Conservation (phyloP, 2,329 filamentous ascomycete genomes). For the Talaromyces sp. region DNA sequence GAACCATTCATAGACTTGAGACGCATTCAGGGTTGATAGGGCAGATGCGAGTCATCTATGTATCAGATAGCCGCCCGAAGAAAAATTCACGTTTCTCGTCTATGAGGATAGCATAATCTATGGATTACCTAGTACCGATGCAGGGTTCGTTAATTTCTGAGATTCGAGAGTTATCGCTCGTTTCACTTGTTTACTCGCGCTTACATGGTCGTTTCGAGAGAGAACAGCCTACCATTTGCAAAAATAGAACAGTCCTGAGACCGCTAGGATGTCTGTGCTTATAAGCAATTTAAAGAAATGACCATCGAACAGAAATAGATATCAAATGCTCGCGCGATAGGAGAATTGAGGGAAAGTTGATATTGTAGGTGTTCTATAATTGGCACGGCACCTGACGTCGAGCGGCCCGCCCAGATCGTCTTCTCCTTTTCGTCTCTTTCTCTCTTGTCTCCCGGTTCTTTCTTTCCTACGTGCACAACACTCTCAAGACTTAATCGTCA, state of each 20-base stretch:
- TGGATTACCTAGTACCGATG: background rate
- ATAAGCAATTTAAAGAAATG: background rate
- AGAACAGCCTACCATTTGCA: slow-evolving; percentile 6
- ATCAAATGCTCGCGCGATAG: background rate
- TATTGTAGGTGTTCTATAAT: background rate
- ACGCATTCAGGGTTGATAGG: slow-evolving; percentile 5
- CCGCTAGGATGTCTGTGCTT: background rate
- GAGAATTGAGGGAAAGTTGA: background rate
- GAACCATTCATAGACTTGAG: background rate
- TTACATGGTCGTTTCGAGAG: background rate
- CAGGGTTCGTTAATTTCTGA: background rate
- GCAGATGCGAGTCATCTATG: background rate
- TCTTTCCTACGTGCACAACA: background rate
- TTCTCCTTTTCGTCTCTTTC: background rate
- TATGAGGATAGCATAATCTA: background rate
- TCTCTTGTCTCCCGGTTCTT: background rate
- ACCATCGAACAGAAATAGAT: background rate
- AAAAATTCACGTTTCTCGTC: background rate
- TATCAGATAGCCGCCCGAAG: background rate
- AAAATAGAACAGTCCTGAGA: background rate
- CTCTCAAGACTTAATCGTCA: background rate
- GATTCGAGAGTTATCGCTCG: background rate
- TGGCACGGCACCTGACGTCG: slow-evolving; percentile 1
- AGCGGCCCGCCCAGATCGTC: background rate
- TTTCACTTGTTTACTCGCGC: slow-evolving; percentile 4